Percentiles rank a stretch among this genome's conserved stretches.
Evolutionary conservation across 495 filamentous ascomycete genomes (phyloP).

Genomic region (Opeltia flavorubescens): DNA sequence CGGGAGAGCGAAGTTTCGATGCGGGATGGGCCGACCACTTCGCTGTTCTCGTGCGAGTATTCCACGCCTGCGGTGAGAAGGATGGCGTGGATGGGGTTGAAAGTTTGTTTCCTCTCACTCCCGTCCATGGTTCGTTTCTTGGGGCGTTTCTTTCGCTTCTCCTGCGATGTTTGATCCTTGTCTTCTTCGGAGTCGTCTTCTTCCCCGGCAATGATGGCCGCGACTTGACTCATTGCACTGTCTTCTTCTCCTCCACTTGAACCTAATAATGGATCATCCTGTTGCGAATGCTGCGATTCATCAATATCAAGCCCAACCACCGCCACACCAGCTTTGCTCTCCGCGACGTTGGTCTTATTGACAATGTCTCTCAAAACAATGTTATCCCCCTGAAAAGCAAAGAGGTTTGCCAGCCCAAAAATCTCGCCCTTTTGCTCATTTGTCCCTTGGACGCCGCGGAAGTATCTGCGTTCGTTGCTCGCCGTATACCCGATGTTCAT

Average conservation of each 20-base stretch:
- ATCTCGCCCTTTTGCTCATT: constrained; percentile 78
- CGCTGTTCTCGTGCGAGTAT: constrained; percentile 92
- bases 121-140: constrained; percentile 4
- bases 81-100: constrained; percentile 78
- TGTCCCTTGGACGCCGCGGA: constrained; percentile 83
- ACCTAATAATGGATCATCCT: constrained; percentile 28
- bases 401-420: constrained; percentile 81
- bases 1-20: constrained; percentile 69
- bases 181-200: constrained; percentile 16
- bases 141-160: constrained; percentile 14
- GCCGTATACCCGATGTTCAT: constrained; percentile 96
- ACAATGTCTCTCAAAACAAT: constrained; percentile 80
- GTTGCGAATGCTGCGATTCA: neutral
- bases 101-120: constrained; percentile 25
- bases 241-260: constrained; percentile 33
- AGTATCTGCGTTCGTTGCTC: constrained; percentile 82
- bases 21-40: constrained; percentile 81
- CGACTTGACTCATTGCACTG: constrained; percentile 64
- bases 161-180: constrained; percentile 22
- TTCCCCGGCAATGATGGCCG: constrained; percentile 47
- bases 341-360: constrained; percentile 94
- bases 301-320: constrained; percentile 62
- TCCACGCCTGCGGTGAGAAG: constrained; percentile 78
- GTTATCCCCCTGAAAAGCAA: constrained; percentile 66
- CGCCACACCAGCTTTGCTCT: constrained; percentile 72